Evolutionary conservation across 106 monocot genomes (phyloP), one percentile per base, ranked within the genome.

Genomic region (Allium fistulosum): DNA sequence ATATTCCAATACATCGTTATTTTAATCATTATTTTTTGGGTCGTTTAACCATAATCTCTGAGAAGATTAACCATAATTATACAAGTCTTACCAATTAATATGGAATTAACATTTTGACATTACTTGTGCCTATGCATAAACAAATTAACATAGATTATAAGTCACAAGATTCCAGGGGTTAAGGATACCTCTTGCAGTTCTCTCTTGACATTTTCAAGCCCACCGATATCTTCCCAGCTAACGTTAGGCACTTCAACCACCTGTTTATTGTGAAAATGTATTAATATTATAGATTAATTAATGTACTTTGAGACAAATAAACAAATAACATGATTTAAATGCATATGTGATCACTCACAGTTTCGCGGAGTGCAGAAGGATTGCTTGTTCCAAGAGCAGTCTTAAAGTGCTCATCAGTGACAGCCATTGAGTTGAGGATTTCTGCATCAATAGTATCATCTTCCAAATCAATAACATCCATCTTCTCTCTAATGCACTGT

Each of bases 221-320:
- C 94, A 73, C 94, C 94, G 74, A 94, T 88, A 58, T 94, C 94
- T 2, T 94, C 94, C 90, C 94, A 94, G 50, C 65, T 74, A 69
- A 94, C 94, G 70, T 94, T 94, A 2, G 94, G 94, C 48, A 94
- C 94, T 81, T 91, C 94, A 74, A 94, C 94, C 70, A 94, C 94
- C 94, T 91, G 76, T 12, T 9, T 17, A 78, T 7, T 37, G 37
- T 37, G 37, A 37, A 37, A 37, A 37, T 5, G 5, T 37, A 37
- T 2, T 37, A 2, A 37, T 37, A 37, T 22, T 37, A 37, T 37
- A 37, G 5, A 37, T 37, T 37, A 37, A 37, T 37, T 37, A 37
- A 4, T 5, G 5, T 37, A 37, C 5, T 37, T 37, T 37, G 37
- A 37, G 37, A 5, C 5, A 37, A 37, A 37, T 37, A 37, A 37